Percentiles rank a stretch among this genome's conserved stretches.
Conservation (phyloP, 2,329 filamentous ascomycete genomes). For the Verticillium isaacii region DNA sequence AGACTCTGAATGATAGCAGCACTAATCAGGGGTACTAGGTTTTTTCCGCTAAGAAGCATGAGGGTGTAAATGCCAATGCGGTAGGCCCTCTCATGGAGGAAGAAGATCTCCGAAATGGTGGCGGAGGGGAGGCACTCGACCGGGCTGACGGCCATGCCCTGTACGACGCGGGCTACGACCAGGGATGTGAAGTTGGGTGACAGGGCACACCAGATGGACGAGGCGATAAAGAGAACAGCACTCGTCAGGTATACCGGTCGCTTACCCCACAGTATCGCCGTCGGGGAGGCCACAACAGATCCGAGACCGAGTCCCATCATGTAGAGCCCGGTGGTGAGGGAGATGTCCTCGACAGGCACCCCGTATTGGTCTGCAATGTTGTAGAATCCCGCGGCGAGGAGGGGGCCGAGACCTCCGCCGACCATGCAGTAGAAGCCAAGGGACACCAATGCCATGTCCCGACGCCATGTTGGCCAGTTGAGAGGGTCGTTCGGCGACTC, state of each 20-base stretch:
- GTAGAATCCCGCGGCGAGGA: slow-evolving; percentile 85
- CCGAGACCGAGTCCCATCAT: slow-evolving; percentile 92
- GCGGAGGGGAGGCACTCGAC: slow-evolving; percentile 91
- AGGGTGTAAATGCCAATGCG: slow-evolving; percentile 91
- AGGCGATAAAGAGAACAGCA: slow-evolving; percentile 69
- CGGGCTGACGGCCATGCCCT: slow-evolving; percentile 82
- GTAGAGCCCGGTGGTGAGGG: slow-evolving; percentile 84
- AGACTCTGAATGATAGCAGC: slow-evolving; percentile 75
- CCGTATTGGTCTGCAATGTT: slow-evolving; percentile 64
- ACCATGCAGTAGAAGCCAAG: slow-evolving; percentile 91
- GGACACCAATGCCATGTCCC: slow-evolving; percentile 74
- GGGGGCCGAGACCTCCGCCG: slow-evolving; percentile 85
- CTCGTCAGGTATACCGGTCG: slow-evolving; percentile 81
- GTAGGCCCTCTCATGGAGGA: slow-evolving; percentile 88
- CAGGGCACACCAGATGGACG: slow-evolving; percentile 77
- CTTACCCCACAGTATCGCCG: slow-evolving; percentile 87
- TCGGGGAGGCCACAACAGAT: slow-evolving; percentile 79
- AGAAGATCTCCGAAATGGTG: slow-evolving; percentile 94
- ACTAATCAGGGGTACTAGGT: slow-evolving; percentile 80
- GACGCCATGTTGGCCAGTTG: slow-evolving; percentile 81
- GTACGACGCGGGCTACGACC: slow-evolving; percentile 76
- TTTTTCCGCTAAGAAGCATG: slow-evolving; percentile 84
- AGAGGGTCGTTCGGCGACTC: slow-evolving; percentile 86
- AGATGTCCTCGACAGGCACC: slow-evolving; percentile 67
- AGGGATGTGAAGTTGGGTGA: slow-evolving; percentile 78